Conservation (phyloP, 2,329 filamentous ascomycete species). For the Clonostachys chloroleuca region DNA sequence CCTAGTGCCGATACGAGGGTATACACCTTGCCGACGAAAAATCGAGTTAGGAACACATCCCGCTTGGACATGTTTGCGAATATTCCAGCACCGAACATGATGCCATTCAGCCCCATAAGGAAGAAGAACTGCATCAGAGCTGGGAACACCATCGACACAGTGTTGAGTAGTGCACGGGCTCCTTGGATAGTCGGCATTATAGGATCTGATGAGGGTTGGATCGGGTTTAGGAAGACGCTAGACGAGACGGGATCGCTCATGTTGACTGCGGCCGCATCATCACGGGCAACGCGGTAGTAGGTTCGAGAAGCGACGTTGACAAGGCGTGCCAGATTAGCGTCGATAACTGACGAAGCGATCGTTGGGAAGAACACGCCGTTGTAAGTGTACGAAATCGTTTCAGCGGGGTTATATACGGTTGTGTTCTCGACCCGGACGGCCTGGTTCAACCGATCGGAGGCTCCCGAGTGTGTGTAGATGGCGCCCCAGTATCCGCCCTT, state of each 20-base stretch:
- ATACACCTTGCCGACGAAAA: slow-evolving; percentile 19
- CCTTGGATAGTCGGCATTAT: slow-evolving; percentile 26
- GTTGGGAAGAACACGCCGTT: slow-evolving; percentile 28
- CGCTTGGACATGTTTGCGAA: slow-evolving; percentile 9
- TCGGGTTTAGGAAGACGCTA: slow-evolving; percentile 24
- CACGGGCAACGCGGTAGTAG: slow-evolving; percentile 12
- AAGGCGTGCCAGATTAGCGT: slow-evolving; percentile 18
- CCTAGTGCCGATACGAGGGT: slow-evolving; percentile 27
- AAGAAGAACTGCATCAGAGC: slow-evolving; percentile 23
- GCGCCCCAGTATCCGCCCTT: slow-evolving; percentile 28
- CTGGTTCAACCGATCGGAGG: slow-evolving; percentile 19
- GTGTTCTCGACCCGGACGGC: slow-evolving; percentile 15
- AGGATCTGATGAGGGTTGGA: slow-evolving; percentile 15
- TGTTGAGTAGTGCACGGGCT: slow-evolving; percentile 26
- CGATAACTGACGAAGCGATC: slow-evolving; percentile 16
- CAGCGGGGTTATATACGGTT: slow-evolving; percentile 20
- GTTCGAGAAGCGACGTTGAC: slow-evolving; percentile 12
- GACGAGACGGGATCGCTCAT: slow-evolving; percentile 13
- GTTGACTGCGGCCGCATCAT: slow-evolving; percentile 12
- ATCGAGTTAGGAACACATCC: slow-evolving; percentile 15
- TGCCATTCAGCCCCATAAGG: slow-evolving; percentile 3
- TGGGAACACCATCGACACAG: slow-evolving; percentile 28
- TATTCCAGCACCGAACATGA: background rate
- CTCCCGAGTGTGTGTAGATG: slow-evolving; percentile 20
- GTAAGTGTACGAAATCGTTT: slow-evolving; percentile 25